These are phyloP conservation scores for Seminavis robusta DNA, from an alignment of 108 stramenopile species.

Conservation along the genomic window DNA sequence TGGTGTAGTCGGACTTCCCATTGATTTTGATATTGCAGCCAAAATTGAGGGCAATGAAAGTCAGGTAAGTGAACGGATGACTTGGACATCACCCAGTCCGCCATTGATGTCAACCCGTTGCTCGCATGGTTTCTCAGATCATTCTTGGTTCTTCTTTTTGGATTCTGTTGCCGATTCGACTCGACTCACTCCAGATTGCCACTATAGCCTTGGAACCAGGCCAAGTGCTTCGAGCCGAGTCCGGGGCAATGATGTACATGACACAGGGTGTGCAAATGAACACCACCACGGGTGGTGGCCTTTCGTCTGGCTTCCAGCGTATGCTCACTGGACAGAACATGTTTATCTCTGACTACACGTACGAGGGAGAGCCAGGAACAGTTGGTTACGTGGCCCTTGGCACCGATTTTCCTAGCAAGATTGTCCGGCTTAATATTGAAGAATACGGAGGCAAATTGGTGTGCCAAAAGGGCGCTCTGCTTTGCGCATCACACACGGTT, in stretches of 20 bases:
- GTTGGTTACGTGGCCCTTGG: constrained; percentile 79
- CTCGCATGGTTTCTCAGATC: too few species aligned
- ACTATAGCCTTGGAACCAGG: constrained; percentile 64
- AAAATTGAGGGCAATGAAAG: constrained; percentile 83
- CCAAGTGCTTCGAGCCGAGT: constrained; percentile 84
- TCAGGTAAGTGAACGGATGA: constrained; percentile 25
- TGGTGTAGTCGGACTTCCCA: constrained; percentile 75
- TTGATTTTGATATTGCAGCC: constrained; percentile 81
- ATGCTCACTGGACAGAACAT: constrained; percentile 92
- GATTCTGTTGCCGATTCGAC: too few species aligned
- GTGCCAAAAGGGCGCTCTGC: constrained; percentile 88
- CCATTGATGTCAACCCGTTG: too few species aligned
- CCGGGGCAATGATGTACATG: constrained; percentile 92
- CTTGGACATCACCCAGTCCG: neutral
- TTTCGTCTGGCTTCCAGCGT: constrained; percentile 59
- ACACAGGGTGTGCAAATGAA: constrained; percentile 86
- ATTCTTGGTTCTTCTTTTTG: too few species aligned
- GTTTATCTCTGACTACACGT: constrained; percentile 87
- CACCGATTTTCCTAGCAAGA: constrained; percentile 89
- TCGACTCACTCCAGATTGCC: too few species aligned
- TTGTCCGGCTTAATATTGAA: constrained; percentile 68
- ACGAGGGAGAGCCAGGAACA: constrained; percentile 30
- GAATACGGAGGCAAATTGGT: constrained; percentile 82
- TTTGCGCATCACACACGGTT: constrained; percentile 77
- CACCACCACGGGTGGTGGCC: constrained; percentile 78